Conservation (phyloP, 805 yeast genomes). For the Wickerhamiella australiensis region DNA sequence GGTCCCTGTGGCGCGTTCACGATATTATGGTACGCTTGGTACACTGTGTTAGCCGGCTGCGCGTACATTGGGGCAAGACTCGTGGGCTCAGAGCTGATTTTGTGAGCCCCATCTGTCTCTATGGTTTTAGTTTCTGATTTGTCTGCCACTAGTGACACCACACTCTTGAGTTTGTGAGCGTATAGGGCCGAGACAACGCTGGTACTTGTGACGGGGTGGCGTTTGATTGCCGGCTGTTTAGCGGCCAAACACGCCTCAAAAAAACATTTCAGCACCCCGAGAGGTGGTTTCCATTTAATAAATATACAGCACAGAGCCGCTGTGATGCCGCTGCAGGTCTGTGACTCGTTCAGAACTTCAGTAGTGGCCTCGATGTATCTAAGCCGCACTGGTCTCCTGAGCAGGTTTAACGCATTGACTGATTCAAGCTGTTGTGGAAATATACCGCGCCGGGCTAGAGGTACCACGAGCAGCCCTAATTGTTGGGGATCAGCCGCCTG, state of each 20-base stretch:
- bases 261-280: not conserved
- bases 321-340: not conserved
- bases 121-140: no score
- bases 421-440: not conserved
- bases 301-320: not conserved
- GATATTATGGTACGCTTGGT: not conserved
- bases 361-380: constrained; percentile 2
- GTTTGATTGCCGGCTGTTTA: not conserved
- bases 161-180: not conserved
- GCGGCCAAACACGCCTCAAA: not conserved
- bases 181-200: not conserved
- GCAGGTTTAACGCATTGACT: not conserved
- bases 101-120: no score
- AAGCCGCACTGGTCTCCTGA: not conserved
- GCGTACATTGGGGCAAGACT: no score
- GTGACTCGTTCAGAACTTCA: not conserved
- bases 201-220: not conserved
- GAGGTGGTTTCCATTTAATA: not conserved
- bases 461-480: not conserved
- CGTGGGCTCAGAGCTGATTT: no score
- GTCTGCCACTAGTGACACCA: not conserved
- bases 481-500: not conserved
- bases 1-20: not conserved
- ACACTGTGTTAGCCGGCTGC: not conserved
- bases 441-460: not conserved